Conservation (phyloP, 306 rosid genomes). For the Psophocarpus tetragonolobus region DNA sequence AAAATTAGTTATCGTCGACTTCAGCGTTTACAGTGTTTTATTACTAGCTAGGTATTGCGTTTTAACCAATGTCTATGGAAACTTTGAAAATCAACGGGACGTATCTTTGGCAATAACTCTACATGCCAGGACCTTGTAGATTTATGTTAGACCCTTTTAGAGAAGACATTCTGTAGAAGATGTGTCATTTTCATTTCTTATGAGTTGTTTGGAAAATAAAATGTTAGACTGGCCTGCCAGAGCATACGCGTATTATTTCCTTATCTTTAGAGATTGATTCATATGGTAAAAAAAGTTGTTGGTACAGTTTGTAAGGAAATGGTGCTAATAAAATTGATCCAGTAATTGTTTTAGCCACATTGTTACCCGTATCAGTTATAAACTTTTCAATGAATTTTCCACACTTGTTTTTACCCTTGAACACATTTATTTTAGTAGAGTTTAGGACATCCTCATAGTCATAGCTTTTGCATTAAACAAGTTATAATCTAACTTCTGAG, state of each 20-base stretch:
- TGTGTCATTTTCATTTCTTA: not conserved
- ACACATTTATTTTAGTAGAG: not conserved
- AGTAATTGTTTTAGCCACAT: not conserved
- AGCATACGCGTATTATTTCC: not conserved
- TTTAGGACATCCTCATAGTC: not conserved
- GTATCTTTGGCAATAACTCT: not conserved
- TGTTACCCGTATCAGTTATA: not conserved
- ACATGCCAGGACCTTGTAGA: not conserved
- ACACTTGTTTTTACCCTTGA: not conserved
- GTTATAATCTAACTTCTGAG: not conserved
- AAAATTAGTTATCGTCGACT: not conserved
- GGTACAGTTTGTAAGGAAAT: not conserved
- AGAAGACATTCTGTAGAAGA: not conserved
- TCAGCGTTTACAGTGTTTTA: not conserved
- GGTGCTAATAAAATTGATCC: not conserved
- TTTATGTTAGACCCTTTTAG: not conserved
- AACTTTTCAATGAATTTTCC: not conserved
- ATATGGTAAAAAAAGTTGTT: not conserved
- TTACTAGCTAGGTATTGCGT: not conserved
- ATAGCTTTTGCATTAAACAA: not conserved
- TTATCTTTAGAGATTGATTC: not conserved
- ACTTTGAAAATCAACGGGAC: not conserved
- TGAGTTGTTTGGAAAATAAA: conserved; percentile 6
- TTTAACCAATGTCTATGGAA: not conserved
- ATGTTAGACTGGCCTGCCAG: not conserved